Evolutionary conservation across 441 rosid genomes (phyloP).

Genomic region (Metrosideros polymorpha): DNA sequence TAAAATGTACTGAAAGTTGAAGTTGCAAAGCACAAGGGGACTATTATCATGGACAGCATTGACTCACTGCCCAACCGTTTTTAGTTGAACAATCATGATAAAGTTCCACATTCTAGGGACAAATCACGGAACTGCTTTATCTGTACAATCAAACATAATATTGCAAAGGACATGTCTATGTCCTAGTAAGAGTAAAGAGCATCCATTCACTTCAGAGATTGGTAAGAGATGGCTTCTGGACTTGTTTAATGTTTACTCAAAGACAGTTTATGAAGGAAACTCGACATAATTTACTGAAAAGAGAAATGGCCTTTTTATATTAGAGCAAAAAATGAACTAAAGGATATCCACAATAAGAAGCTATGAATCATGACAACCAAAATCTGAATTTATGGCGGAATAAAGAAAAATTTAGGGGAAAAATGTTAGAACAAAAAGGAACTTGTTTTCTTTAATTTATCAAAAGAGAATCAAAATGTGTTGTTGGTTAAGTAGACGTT

Average conservation of each 20-base stretch:
- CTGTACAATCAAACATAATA: background rate
- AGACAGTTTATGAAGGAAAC: background rate
- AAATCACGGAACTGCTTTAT: background rate
- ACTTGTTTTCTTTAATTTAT: background rate
- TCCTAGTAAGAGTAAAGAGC: background rate
- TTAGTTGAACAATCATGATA: background rate
- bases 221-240: background rate
- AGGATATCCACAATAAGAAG: background rate
- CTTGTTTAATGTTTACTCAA: background rate
- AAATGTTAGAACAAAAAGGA: background rate
- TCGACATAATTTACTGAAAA: background rate
- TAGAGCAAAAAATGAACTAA: background rate
- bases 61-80: background rate
- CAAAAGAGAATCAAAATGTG: background rate
- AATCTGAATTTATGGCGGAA: background rate
- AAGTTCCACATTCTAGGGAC: background rate
- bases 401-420: background rate
- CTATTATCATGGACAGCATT: background rate
- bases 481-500: background rate
- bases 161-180: background rate
- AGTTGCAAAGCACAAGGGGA: background rate
- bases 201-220: background rate
- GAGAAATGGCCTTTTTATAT: background rate
- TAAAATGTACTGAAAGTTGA: background rate
- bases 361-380: background rate